Conservation (phyloP, 2,329 filamentous ascomycete genomes). For the Sordariomycetes sp. region DNA sequence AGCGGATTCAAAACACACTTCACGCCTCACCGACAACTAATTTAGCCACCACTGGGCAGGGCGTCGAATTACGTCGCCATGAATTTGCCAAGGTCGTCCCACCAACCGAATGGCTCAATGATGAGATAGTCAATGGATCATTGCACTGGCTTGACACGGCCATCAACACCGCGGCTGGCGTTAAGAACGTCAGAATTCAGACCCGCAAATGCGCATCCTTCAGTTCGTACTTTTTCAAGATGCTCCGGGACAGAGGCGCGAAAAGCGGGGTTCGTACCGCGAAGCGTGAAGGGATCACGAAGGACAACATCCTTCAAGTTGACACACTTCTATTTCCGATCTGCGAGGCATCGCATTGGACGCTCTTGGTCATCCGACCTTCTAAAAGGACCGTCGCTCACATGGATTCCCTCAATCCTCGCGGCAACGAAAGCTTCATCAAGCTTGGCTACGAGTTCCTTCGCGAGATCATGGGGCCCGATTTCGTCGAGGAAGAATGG, state of each 20-base stretch:
- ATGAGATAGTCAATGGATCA: constrained; percentile 63
- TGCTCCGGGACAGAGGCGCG: constrained; percentile 37
- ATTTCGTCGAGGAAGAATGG: constrained; percentile 54
- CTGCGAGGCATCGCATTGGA: constrained; percentile 60
- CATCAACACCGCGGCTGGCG: constrained; percentile 47
- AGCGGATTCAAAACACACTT: constrained; percentile 18
- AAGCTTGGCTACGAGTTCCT: constrained; percentile 44
- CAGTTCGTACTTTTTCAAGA: constrained; percentile 57
- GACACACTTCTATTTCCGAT: constrained; percentile 64
- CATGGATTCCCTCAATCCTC: constrained; percentile 53
- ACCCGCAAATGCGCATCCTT: constrained; percentile 53
- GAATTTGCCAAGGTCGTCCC: constrained; percentile 57
- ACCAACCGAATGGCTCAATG: constrained; percentile 60
- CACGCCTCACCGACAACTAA: constrained; percentile 20
- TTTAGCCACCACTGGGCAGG: constrained; percentile 37
- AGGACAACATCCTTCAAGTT: constrained; percentile 53
- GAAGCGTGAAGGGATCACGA: constrained; percentile 45
- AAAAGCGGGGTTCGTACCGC: constrained; percentile 43
- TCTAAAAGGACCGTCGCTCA: constrained; percentile 52
- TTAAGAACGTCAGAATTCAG: constrained; percentile 32
- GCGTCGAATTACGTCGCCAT: constrained; percentile 37
- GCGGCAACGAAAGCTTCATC: constrained; percentile 29
- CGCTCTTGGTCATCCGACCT: constrained; percentile 58
- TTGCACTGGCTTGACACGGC: constrained; percentile 51
- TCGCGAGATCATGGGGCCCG: constrained; percentile 40